Evolutionary conservation across 257 asterid genomes (phyloP), one percentile per base, ranked within the genome.

Genomic region (Nicotiana obtusifolia): DNA sequence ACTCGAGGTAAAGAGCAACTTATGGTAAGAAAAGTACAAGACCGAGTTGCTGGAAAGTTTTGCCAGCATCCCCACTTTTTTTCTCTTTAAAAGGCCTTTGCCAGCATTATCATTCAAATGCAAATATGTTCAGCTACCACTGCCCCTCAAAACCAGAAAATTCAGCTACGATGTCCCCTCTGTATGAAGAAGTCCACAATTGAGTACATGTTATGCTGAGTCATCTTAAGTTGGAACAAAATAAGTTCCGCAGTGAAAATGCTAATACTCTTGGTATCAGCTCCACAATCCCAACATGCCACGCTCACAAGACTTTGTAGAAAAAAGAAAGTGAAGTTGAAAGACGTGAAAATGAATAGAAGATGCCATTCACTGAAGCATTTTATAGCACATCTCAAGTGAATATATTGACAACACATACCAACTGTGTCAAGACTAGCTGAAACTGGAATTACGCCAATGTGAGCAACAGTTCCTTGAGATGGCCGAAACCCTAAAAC

Each of bases 391-490:
- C 57, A 79, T 59, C 33, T 54, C n/a, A 47, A 20, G 37, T 28
- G 77, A 28, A 8, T 52, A 17, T 37, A 77, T 52, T 71, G 81
- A 59, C 35, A 57, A 62, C 26, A 76, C 97, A 33, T 91, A 96
- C 99, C 99, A 77, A 94, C 91, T 17, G 97, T 91, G 86, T 96
- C 99, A 80, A 96, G 97, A 85, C 97, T 93, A 67, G 91, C 86
- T 14, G 99, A 90, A 84, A 96, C 92, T 81, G 97, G 94, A 90
- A 91, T 83, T 60, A 91, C 87, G 82, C 97, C 98, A 20, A 89
- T 84, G 60, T 89, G 95, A 81, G 98, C 82, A 83, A 94, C 90
- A 24, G 89, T 84, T 78, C 98, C 98, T 82, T 85, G 87, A 78
- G 99, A 94, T 11, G 99, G 95, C 73, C 98, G 94, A 88, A 94